Evolutionary conservation across 768 basidiomycete species (phyloP).

Genomic region (Glaciozyma antarctica): DNA sequence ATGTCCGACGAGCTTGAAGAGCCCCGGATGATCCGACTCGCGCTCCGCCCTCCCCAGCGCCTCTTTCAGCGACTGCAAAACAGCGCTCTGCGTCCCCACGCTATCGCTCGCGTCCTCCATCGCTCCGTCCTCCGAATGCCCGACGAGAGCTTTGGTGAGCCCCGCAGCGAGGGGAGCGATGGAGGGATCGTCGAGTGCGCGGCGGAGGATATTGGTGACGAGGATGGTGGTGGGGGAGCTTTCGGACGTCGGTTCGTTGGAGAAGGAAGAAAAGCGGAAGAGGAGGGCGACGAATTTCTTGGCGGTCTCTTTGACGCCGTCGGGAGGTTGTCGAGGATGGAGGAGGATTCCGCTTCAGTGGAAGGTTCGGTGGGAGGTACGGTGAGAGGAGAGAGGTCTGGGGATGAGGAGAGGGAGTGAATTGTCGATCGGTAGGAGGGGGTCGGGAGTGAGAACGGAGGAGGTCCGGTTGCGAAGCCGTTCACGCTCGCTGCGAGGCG

Average conservation of each 20-base stretch:
- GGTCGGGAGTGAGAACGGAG: too few relatives aligned
- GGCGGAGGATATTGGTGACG: not conserved
- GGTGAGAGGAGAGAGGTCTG: too few relatives aligned
- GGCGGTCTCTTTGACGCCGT: not conserved
- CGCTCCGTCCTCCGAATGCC: not conserved
- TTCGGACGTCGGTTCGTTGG: not conserved
- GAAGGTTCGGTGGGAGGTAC: too few relatives aligned
- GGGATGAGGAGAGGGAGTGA: too few relatives aligned
- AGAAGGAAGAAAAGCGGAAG: not conserved
- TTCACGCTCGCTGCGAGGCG: not conserved
- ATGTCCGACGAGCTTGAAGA: too few relatives aligned
- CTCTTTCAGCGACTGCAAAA: too few relatives aligned
- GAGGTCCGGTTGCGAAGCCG: too few relatives aligned
- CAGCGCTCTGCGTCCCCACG: not conserved
- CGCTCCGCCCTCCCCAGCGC: too few relatives aligned
- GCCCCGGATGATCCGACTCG: too few relatives aligned
- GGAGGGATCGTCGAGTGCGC: not conserved
- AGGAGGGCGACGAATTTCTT: not conserved
- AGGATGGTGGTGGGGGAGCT: not conserved
- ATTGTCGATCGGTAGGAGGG: too few relatives aligned
- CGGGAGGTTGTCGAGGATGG: too few relatives aligned
- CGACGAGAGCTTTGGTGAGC: not conserved
- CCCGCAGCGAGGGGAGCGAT: not conserved
- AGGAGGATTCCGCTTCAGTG: too few relatives aligned
- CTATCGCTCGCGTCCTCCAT: not conserved